Conservation (phyloP, 108 stramenopile species). For the Skeletonema tropicum region DNA sequence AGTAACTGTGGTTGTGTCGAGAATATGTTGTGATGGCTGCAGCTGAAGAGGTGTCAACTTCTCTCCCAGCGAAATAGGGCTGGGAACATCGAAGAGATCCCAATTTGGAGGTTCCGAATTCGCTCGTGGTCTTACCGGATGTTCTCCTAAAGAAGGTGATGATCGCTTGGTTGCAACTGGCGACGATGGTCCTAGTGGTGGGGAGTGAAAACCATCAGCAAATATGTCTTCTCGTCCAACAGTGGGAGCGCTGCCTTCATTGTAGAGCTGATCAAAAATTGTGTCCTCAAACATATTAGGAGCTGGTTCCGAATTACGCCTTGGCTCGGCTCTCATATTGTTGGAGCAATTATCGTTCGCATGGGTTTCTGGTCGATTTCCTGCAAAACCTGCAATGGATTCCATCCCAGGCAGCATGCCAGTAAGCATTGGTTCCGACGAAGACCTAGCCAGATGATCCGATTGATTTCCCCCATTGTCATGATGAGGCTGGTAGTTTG, state of each 20-base stretch:
- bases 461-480: background rate
- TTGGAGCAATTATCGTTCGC: background rate
- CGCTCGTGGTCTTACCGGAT: background rate
- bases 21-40: background rate
- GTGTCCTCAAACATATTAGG: background rate
- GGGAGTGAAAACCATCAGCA: background rate
- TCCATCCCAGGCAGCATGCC: background rate
- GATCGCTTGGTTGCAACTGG: background rate
- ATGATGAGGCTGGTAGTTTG: background rate
- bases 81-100: background rate
- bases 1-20: background rate
- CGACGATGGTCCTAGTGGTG: background rate
- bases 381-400: background rate
- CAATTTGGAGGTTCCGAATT: background rate
- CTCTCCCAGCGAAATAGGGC: background rate
- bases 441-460: background rate
- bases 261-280: constrained; percentile 2
- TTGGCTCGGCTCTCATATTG: background rate
- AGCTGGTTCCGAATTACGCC: background rate
- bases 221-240: background rate
- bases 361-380: background rate
- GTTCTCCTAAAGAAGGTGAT: background rate
- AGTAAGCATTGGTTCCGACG: background rate
- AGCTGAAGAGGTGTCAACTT: background rate
- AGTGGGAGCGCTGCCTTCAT: background rate